Evolutionary conservation across 148 eudicot genomes (phyloP), one percentile per base, ranked within the genome.

Genomic region (Hydrangea macrophylla): DNA sequence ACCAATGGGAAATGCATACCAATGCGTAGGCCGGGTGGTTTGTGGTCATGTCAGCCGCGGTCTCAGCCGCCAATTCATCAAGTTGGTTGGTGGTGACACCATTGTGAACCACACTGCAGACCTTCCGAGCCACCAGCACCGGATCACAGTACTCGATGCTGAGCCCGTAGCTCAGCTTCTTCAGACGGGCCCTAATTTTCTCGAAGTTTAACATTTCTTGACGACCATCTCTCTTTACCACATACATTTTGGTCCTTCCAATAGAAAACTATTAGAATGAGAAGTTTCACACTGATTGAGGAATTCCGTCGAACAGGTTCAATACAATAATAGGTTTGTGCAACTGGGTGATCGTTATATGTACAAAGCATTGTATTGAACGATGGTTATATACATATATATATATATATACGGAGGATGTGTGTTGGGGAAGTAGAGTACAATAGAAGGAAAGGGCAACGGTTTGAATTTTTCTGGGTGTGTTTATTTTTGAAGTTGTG

Each of bases 91-190:
- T 70, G 13, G 58, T 70, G 26, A 70, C 66, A 0, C 73, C 73
- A 5, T 55, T 67, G 39, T 70, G 33, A 18, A 70, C 65, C 0
- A 45, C 66, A 15, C 58, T 58, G 48, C 65, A 60, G 5, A 70
- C 73, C 58, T 70, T 70, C 73, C 60, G 65, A 2, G 73, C 23
- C 15, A 70, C 73, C 0, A 70, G 55, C 2, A 60, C 58, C 12
- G 65, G 73, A 18, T 60, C 73, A 13, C 59, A 70, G 25, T 70
- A 48, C 4, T 70, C 73, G 0, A 33, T 1, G 39, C 44, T 70
- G 22, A 68, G 58, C 6, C 73, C 58, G n/a, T 70, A 70, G 28
- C 73, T 70, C 11, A 70, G 73, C 48, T 70, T 70, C 73, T 58
- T 59, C 11, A 70, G 58, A 51, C 73, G 62, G 28, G 73, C 72